Percentiles rank a stretch among this genome's conserved stretches.
Conservation (phyloP, 2,329 filamentous ascomycete species). For the Aspergillus versicolor region DNA sequence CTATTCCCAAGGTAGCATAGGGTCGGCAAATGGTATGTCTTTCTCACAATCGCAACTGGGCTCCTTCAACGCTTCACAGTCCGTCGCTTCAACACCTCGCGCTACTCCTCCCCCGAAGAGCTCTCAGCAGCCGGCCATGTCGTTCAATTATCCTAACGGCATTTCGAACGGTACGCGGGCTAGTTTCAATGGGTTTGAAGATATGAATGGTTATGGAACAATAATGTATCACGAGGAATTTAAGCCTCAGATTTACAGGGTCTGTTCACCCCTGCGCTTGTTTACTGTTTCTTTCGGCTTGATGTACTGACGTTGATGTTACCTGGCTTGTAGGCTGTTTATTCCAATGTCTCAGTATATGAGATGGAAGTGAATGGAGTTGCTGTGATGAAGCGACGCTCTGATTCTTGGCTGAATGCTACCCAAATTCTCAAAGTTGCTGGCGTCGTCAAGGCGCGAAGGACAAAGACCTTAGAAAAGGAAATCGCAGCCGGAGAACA, state of each 20-base stretch:
- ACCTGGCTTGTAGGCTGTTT: constrained; percentile 64
- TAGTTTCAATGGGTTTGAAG: constrained; percentile 41
- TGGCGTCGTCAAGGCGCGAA: constrained; percentile 94
- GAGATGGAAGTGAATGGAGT: constrained; percentile 96
- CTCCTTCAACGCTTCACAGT: constrained; percentile 46
- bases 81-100: constrained; percentile 45
- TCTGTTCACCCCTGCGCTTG: constrained; percentile 24
- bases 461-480: constrained; percentile 96
- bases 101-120: constrained; percentile 44
- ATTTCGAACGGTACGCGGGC: constrained; percentile 31
- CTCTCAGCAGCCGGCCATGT: constrained; percentile 44
- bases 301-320: constrained; percentile 14
- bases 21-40: constrained; percentile 37
- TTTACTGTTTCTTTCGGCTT: background rate
- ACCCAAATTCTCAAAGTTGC: constrained; percentile 98
- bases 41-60: constrained; percentile 42
- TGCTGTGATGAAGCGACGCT: constrained; percentile 91
- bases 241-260: constrained; percentile 50
- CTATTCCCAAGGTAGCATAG: constrained; percentile 40
- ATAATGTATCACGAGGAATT: constrained; percentile 41
- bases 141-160: constrained; percentile 41
- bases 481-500: constrained; percentile 95
- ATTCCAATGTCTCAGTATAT: constrained; percentile 94
- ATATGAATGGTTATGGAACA: constrained; percentile 40
- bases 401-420: constrained; percentile 95